Base-by-base conservation (phyloP, 2,329 filamentous ascomycete species). In the Fusarium equiseti region DNA sequence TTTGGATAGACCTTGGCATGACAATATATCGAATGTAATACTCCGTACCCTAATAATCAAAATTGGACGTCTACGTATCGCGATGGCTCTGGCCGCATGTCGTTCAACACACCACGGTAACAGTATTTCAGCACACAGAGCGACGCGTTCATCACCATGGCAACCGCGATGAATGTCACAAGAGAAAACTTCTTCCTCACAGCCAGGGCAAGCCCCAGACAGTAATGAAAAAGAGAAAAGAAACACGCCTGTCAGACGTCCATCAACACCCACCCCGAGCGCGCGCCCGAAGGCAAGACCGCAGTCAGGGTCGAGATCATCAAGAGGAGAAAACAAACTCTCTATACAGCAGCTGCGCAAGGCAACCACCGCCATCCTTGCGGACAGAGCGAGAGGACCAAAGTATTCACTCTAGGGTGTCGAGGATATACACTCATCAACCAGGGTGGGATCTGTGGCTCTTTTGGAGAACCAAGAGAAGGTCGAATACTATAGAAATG, bases 401-500 rank as follows among this genome's bases (percentile, higher is more conserved):
- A 52, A 50, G 71, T 75, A 75, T 75, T 75, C 73, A 75, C 73
- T 75, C 73, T 75, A 73, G 73, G 73, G 91, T 85, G 87, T 87
- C 90, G 93, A 93, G 92, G 93, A 93, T 91, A 88, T 92, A 78
- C 78, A 83, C 42, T 75, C 73, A 75, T 75, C 73, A 75, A 75
- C 73, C 73, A 75, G 73, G 73, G 90, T 95, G 89, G 90, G 90
- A 89, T 94, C 91, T 95, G 92, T 94, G 89, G 92, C 94, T 97
- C 87, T 87, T 92, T 88, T 94, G 88, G 89, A 90, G 89, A 95
- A 91, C 90, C 93, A 91, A 96, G 92, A 93, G 90, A 88, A 87
- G 88, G 92, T 94, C 90, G 90, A 93, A 88, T 91, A 95, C 94
- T 97, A 94, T 95, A 97, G 92, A 97, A 97, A 93, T 93, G 93